Evolutionary conservation across 192 early-diverging fungal species (phyloP), one percentile per base, ranked within the genome.

Genomic region (Diversispora eburnea): DNA sequence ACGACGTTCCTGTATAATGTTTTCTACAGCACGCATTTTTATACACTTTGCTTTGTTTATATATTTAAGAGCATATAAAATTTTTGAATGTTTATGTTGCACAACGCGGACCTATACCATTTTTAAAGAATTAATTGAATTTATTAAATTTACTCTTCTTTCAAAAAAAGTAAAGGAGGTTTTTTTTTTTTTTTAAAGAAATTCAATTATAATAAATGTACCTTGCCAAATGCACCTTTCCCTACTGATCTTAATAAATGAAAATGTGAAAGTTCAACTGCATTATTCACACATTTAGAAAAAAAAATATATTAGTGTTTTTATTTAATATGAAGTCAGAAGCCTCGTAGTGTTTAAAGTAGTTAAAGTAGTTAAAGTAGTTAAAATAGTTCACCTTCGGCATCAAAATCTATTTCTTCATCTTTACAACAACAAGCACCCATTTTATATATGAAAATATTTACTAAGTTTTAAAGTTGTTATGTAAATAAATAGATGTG

Each of bases 21-120:
- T 96, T 47, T 94, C 86, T 6, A 95, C 86, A 0, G 95, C 91
- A 56, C 87, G 82, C 89, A 91, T 93, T 67, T 86, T 78, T 41
- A 98, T 95, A 77, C 94, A 96, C 73, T 92, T 88, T n/a, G 80
- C 85, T 84, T 98, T 98, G 85, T 92, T 94, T 86, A 98, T 98
- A 79, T 96, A 96, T 80, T 98, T 98, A 57, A 98, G 86, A n/a
- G 96, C 96, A 62, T 91, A 98, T 54, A 92, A 84, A 62, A 86
- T 80, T 71, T 90, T 87, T 0, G 90, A 87, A 8, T 82, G 80
- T 72, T 90, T 92, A 78, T 96, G 94, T 80, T 98, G 92, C 3
- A 96, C 95, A 0, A 98, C 91, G 17, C 94, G 91, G 56, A 96
- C 92, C 86, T 91, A 63, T 5, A 10, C 25, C 3, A 60, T 17